Base-by-base conservation (phyloP, 345 rosid species). In the Syzygium grande region DNA sequence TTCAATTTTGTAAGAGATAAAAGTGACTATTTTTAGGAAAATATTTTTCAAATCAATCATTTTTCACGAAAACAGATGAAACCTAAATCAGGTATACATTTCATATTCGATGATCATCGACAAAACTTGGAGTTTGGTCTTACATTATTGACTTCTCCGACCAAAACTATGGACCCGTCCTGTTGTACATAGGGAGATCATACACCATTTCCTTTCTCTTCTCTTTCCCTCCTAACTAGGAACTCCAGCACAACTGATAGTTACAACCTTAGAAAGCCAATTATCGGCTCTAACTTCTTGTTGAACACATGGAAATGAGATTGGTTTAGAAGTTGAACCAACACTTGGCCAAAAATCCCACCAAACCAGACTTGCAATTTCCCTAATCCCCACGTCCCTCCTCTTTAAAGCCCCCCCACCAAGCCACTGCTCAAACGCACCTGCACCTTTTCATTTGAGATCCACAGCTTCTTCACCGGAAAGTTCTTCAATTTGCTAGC, bases 321-420 rank as follows among this genome's bases (percentile, higher is more conserved):
- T 63, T 59, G 87, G 87, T 61, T 34, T 34, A 86, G 87, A 61
- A 25, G 87, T 86, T 86, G 78, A 86, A 3, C 87, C 11, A 86
- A 58, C 79, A 19, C 54, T 61, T 27, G 4, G 12, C 29, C 13
- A 16, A 54, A 63, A 30, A 63, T 86, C 87, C 77, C 87, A 86
- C 53, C 87, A 86, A 86, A 34, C n/a, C 83, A 17, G 29, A 53
- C 10, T 49, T n/a, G 83, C 78, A 73, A 51, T 78, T 38, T 61
- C 11, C 46, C n/a, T 58, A 52, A 14, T 27, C 34, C 56, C 83
- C 80, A 61, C 83, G 9, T 43, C 83, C 52, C 56, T 86, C 41
- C 80, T 54, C 87, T 65, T 59, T 51, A 86, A 46, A 86, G 63
- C 6, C 83, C 9, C 10, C 23, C 41, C 21, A 1, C 63, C 87